Conservation (phyloP, 441 rosid species). For the Rhodomyrtus psidioides region DNA sequence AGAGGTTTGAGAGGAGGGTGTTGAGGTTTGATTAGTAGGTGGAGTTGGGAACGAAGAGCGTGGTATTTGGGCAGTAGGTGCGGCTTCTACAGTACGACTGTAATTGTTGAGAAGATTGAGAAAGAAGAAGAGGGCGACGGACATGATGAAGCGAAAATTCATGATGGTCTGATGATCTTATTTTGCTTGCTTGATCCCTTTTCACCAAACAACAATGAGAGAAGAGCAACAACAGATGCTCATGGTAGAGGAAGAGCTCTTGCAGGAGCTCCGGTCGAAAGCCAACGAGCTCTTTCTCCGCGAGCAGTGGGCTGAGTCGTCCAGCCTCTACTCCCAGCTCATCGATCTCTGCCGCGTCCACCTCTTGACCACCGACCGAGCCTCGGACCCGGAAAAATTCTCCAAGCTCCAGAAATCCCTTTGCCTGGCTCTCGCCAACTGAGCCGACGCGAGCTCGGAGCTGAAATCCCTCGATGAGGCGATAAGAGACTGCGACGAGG, state of each 20-base stretch:
- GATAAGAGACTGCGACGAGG: constrained; percentile 49
- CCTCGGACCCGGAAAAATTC: constrained; percentile 13
- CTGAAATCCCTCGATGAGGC: constrained; percentile 44
- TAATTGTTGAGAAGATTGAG: background rate
- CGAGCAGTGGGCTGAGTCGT: constrained; percentile 76
- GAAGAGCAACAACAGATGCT: constrained; percentile 12
- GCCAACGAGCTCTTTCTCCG: too few species aligned
- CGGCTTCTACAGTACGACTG: background rate
- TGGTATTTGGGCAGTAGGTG: background rate
- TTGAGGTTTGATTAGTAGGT: background rate
- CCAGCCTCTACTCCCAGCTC: constrained; percentile 45
- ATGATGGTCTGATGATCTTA: background rate
- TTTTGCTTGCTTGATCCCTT: background rate
- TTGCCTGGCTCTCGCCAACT: constrained; percentile 62
- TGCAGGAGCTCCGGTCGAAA: constrained; percentile 64
- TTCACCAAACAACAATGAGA: constrained; percentile 17
- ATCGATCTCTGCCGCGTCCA: constrained; percentile 44
- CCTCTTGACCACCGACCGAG: constrained; percentile 12
- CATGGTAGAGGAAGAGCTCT: constrained; percentile 22
- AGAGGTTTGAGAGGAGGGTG: background rate
- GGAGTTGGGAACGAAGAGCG: background rate
- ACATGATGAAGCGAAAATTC: background rate
- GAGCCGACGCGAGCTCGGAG: constrained; percentile 59
- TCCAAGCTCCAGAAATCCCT: constrained; percentile 45
- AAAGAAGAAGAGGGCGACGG: background rate